phyloP scores from a whole-genome alignment of 352 stramenopile genomes.

The Phytophthora parvispora region DNA sequence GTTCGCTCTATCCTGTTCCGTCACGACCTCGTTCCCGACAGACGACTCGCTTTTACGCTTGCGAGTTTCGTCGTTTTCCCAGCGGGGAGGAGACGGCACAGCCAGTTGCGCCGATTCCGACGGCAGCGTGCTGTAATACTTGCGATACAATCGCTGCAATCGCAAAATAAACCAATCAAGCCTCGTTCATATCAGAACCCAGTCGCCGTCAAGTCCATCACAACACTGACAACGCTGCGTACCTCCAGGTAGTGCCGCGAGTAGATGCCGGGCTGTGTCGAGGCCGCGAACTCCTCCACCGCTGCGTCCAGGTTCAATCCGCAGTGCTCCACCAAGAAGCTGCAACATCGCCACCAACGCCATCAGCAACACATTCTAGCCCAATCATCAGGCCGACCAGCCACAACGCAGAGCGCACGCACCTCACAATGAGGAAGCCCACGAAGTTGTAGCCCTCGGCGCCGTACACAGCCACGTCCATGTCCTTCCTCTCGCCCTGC shows the following conservation, averaged over 20 bases:
- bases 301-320: constrained; percentile 68
- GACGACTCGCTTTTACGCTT: constrained; percentile 47
- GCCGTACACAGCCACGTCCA: constrained; percentile 83
- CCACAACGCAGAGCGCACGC: neutral
- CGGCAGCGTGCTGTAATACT: constrained; percentile 81
- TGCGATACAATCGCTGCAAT: constrained; percentile 72
- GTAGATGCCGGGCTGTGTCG: constrained; percentile 73
- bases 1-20: constrained; percentile 67
- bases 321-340: constrained; percentile 81
- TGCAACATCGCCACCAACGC: constrained; percentile 18
- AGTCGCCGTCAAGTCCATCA: neutral
- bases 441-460: constrained; percentile 75
- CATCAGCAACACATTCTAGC: constrained; percentile 1
- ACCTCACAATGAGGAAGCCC: constrained; percentile 84
- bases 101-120: constrained; percentile 56
- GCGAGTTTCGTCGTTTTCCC: constrained; percentile 57
- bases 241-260: constrained; percentile 78
- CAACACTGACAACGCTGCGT: neutral
- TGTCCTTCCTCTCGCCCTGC: constrained; percentile 70
- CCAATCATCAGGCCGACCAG: neutral
- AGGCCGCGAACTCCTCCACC: constrained; percentile 68
- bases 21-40: constrained; percentile 74
- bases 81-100: constrained; percentile 68
- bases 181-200: neutral
- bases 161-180: constrained; percentile 2